Percentiles rank a stretch among this genome's conserved stretches.
phyloP scores from a whole-genome alignment of 1,284 basidiomycete genomes.

The Coniferiporia sulphurascens region DNA sequence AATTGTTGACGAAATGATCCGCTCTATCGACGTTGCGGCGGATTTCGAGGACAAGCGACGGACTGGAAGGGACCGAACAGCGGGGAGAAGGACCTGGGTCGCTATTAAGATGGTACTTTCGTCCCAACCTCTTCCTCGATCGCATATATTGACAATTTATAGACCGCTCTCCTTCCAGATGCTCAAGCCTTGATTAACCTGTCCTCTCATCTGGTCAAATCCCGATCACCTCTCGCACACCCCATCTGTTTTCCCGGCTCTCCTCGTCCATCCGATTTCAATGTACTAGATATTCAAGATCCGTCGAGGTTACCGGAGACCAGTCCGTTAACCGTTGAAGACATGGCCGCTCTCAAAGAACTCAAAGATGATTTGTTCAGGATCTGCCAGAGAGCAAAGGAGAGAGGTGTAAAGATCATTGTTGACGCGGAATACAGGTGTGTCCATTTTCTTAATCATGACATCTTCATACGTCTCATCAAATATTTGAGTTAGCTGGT shows the following conservation, averaged over 20 bases:
- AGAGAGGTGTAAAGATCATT: conserved; percentile 59
- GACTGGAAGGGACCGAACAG: not conserved
- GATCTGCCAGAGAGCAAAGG: conserved; percentile 57
- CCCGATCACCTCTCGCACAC: conserved; percentile 28
- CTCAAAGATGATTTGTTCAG: conserved; percentile 54
- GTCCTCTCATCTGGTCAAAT: conserved; percentile 45
- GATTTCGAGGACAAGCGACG: conserved; percentile 63
- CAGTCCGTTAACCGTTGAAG: conserved; percentile 40
- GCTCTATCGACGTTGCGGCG: conserved; percentile 70
- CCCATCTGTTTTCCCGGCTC: conserved; percentile 62
- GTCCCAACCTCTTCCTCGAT: not conserved
- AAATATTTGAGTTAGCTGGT: conserved; percentile 46
- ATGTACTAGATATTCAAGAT: conserved; percentile 32
- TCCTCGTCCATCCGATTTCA: conserved; percentile 45
- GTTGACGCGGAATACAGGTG: conserved; percentile 82
- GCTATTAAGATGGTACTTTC: conserved; percentile 71
- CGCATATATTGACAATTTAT: conserved; percentile 3
- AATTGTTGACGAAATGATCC: conserved; percentile 67
- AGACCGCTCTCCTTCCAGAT: conserved; percentile 61
- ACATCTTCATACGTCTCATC: not conserved
- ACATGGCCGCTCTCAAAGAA: conserved; percentile 55
- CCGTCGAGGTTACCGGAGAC: conserved; percentile 9
- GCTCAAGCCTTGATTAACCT: conserved; percentile 50
- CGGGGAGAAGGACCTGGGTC: conserved; percentile 68
- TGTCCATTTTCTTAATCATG: conserved; percentile 19